Base-by-base conservation (phyloP, 2,329 filamentous ascomycete species). In the Sclerotiophoma versabilis region DNA sequence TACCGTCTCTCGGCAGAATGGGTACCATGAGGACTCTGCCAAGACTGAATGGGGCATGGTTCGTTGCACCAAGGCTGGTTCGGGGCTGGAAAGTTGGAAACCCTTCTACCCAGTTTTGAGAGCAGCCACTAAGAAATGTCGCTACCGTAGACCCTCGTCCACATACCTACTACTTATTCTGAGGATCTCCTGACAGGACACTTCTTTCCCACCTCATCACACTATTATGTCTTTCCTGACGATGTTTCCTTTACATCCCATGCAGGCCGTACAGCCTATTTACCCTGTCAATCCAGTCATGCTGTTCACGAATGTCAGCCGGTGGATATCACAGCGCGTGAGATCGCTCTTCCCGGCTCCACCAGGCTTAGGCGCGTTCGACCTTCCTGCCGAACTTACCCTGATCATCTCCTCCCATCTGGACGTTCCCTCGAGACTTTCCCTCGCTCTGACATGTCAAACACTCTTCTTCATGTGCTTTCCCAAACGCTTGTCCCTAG, bases 401-500 rank as follows among this genome's bases (percentile, higher is more conserved):
- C 25, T 62, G 27, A 60, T 64, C 27, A 54, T 65, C 17, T 22
- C 54, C 36, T 42, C 58, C 38, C 39, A 65, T 49, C 57, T 64
- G 32, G 37, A 52, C 26, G 32, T 26, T 26, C 14, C 33, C 25
- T 53, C 58, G 23, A 27, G 29, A 6, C 46, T 45, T 32, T 60
- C 47, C 26, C 55, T 66, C 20, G 52, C 60, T 25, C 59, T 66
- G 38, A 64, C 62, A 27, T 65, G 58, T 29, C 54, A 47, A 37
- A 38, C 27, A 38, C 47, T 66, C 10, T 32, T 59, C 38, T 27
- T 30, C 26, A 38, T 62, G 12, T 64, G 58, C 34, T 50, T 57
- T 26, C 49, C 58, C 11, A 26, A n/a, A 36, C 5, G 23, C 8
- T 39, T 29, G 30, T 14, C 11, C 22, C 27, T 59, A 14, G 22